Evolutionary conservation across 306 rosid species (phyloP).

Genomic region (Clitoria ternatea): DNA sequence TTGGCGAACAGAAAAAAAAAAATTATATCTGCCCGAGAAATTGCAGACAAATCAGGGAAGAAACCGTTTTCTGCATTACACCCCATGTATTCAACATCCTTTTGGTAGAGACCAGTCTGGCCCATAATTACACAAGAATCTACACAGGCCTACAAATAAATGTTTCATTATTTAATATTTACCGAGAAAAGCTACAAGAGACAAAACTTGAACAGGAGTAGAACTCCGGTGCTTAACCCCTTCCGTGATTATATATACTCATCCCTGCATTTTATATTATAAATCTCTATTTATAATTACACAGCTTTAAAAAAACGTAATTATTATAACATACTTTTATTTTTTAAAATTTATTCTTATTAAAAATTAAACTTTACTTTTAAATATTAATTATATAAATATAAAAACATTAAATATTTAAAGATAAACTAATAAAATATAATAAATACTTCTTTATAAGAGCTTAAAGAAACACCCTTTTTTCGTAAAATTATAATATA

Average conservation of each 20-base stretch:
- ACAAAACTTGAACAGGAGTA: not conserved
- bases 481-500: too few species aligned
- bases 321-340: too few species aligned
- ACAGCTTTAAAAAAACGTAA: too few species aligned
- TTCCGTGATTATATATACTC: not conserved
- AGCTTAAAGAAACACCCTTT: too few species aligned
- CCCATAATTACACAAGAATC: slow-evolving; percentile 80
- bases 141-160: slow-evolving; percentile 58
- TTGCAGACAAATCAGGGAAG: slow-evolving; percentile 60
- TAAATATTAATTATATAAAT: too few species aligned
- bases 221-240: not conserved
- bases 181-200: not conserved
- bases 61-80: slow-evolving; percentile 60
- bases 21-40: slow-evolving; percentile 61
- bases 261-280: too few species aligned
- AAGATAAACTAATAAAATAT: too few species aligned
- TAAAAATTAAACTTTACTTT: too few species aligned
- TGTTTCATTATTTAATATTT: not conserved
- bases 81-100: slow-evolving; percentile 58
- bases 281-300: too few species aligned
- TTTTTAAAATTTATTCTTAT: too few species aligned
- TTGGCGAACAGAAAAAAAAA: slow-evolving; percentile 87
- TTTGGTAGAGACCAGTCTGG: slow-evolving; percentile 50
- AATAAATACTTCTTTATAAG: too few species aligned
- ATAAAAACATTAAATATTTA: too few species aligned